A percentile compares a stretch with the other conserved stretches of the same genome.
These are phyloP conservation scores for Gossypium schwendimanii DNA, from an alignment of 441 rosid species.

Conservation along the genomic window DNA sequence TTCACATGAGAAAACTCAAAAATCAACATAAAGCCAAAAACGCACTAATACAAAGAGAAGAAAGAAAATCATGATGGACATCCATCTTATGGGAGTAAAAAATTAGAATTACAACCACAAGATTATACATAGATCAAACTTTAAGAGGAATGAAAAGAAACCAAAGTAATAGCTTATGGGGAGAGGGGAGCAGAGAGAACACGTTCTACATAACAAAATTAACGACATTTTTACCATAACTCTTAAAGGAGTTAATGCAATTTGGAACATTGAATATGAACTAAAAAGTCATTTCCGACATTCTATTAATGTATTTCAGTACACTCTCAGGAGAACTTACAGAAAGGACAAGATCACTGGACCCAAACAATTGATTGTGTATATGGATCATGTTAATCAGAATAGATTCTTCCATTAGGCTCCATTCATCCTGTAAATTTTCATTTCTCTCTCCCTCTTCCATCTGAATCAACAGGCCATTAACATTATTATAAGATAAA, in stretches of 20 bases:
- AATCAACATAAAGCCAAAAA: background rate
- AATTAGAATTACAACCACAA: background rate
- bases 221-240: background rate
- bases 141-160: background rate
- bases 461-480: conserved; percentile 32
- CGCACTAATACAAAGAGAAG: background rate
- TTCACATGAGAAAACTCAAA: background rate
- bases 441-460: conserved; percentile 37
- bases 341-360: conserved; percentile 41
- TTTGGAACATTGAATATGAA: background rate
- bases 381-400: conserved; percentile 46
- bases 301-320: background rate
- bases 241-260: background rate
- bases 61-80: background rate
- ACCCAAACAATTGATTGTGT: conserved; percentile 81
- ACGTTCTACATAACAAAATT: background rate
- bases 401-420: conserved; percentile 47
- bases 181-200: background rate
- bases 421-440: conserved; percentile 68
- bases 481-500: conserved; percentile 1
- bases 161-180: background rate
- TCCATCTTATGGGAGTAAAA: background rate
- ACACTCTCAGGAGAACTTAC: conserved; percentile 40
- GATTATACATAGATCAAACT: background rate
- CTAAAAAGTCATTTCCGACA: background rate